Base-by-base conservation (phyloP, 306 rosid genomes). In the Prunus dulcis region DNA sequence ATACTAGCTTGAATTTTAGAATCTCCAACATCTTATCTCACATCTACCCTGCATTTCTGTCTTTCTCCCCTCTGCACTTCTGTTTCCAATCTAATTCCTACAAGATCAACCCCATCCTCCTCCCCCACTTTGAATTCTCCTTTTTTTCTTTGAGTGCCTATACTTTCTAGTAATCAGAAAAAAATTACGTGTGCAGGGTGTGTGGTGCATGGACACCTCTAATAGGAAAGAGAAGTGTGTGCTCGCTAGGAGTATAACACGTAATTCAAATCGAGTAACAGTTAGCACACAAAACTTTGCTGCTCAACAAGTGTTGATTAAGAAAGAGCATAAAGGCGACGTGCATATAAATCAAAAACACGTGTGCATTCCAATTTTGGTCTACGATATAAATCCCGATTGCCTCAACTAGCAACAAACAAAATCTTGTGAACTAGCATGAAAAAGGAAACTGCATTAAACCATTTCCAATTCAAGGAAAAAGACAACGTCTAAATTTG, bases 401-500 rank as follows among this genome's bases (percentile, higher is more conserved):
- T 15, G 19, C 41, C 60, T 66, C 57, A 32, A 23, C 25, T 62
- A 53, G 43, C 53, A 62, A 6, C 45, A 8, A 72, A 65, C 41
- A 51, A 65, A 38, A 60, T 55, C 52, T 71, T n/a, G 43, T 32
- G 23, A 34, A 67, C 64, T 47, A n/a, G 30, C 60, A 27, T 56
- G 65, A 46, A n/a, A 20, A 25, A 69, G 38, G 30, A 57, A 66
- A n/a, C 77, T 45, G 23, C 3, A 1, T 6, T 41, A 53, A 78
- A 47, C 22, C 53, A 25, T 10, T 34, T 45, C 19, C 11, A 71
- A 11, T 74, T 67, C 13, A 25, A 60, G 13, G 65, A 34, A 73
- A 73, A 76, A 52, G 62, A 50, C 20, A 34, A 77, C 14, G 14
- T 69, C 71, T 32, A 76, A 46, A 34, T 52, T 25, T 38, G 3